phyloP scores from a whole-genome alignment of 495 filamentous ascomycete species.

The Glonium stellatum region DNA sequence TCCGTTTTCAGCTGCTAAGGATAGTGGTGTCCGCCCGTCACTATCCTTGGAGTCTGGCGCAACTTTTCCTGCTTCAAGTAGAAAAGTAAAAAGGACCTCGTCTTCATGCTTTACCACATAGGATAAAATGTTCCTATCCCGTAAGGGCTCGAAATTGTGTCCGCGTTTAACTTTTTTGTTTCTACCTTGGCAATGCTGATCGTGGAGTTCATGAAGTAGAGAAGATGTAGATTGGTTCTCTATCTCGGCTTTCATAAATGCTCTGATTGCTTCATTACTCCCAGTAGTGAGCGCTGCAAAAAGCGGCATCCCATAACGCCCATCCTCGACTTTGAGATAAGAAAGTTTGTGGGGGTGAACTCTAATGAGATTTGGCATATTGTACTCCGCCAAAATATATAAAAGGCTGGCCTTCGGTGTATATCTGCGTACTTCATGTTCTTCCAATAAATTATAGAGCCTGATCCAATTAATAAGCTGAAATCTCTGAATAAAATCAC shows the following conservation, averaged over 20 bases:
- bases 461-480: conserved; percentile 6
- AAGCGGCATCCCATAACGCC: conserved; percentile 3
- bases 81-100: background rate
- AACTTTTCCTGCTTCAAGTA: background rate
- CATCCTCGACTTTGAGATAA: conserved; percentile 20
- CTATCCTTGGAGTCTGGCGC: background rate
- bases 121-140: background rate
- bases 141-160: background rate
- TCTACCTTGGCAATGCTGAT: background rate
- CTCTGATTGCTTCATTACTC: background rate
- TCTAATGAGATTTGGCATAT: conserved; percentile 15
- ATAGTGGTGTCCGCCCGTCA: too few species aligned
- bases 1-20: too few species aligned
- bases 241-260: background rate
- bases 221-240: background rate
- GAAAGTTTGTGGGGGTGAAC: background rate
- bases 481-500: conserved; percentile 9
- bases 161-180: background rate
- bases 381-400: conserved; percentile 16
- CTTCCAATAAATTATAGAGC: conserved; percentile 13
- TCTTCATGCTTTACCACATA: background rate
- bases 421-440: conserved; percentile 12
- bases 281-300: background rate
- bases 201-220: background rate
- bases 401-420: conserved; percentile 5